A percentile compares a stretch with the other conserved stretches of the same genome.
These are phyloP conservation scores for Sporisorium graminicola DNA, from an alignment of 1,284 basidiomycete species.

Conservation along the genomic window DNA sequence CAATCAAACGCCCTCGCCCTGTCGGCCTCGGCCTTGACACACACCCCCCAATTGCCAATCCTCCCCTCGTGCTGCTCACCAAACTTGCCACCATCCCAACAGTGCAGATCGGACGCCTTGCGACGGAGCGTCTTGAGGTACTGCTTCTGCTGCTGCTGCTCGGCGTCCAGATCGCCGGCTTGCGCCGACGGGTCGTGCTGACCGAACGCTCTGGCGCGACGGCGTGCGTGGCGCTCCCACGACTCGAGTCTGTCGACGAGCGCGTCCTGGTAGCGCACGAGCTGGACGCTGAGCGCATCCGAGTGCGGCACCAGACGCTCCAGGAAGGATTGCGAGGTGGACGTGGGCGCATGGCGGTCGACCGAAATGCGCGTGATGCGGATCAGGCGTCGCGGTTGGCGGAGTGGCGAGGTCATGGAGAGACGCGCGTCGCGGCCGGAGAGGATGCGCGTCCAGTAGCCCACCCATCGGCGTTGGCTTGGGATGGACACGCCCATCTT, in stretches of 20 bases:
- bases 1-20: slow-evolving; percentile 57
- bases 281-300: slow-evolving; percentile 49
- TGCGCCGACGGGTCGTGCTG: slow-evolving; percentile 44
- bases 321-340: slow-evolving; percentile 9
- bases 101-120: slow-evolving; percentile 31
- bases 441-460: slow-evolving; percentile 60
- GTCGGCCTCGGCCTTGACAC: slow-evolving; percentile 55
- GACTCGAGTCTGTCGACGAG: slow-evolving; percentile 51
- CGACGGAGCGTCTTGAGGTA: slow-evolving; percentile 40
- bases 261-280: slow-evolving; percentile 49
- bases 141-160: slow-evolving; percentile 31
- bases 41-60: slow-evolving; percentile 58
- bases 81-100: slow-evolving; percentile 46
- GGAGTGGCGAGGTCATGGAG: slow-evolving; percentile 23
- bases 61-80: slow-evolving; percentile 29
- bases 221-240: slow-evolving; percentile 56
- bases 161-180: slow-evolving; percentile 40
- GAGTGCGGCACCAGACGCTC: slow-evolving; percentile 44
- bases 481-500: slow-evolving; percentile 60
- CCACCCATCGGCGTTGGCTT: slow-evolving; percentile 55
- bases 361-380: slow-evolving; percentile 52
- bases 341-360: slow-evolving; percentile 17
- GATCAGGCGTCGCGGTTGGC: slow-evolving; percentile 42
- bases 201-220: slow-evolving; percentile 52
- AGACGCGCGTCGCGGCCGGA: slow-evolving; percentile 48